phyloP scores from a whole-genome alignment of 345 rosid species.

The Euphorbia tirucalli region DNA sequence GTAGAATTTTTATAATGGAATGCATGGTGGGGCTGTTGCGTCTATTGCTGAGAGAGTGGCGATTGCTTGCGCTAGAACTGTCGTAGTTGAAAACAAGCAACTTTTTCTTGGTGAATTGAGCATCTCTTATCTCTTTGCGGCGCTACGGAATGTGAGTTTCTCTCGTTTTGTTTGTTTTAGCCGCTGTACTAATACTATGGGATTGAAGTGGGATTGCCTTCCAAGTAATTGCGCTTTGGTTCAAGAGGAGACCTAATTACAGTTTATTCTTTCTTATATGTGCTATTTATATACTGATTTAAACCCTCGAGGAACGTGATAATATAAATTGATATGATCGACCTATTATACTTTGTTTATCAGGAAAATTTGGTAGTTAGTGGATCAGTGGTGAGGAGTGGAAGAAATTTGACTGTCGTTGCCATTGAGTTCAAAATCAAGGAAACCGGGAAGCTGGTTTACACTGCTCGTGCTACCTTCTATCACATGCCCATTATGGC shows the following conservation, averaged over 20 bases:
- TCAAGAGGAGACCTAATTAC: too few species aligned
- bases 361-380: constrained; percentile 13
- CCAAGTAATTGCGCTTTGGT: too few species aligned
- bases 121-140: constrained; percentile 63
- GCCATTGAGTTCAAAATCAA: constrained; percentile 9
- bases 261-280: too few species aligned
- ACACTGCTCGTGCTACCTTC: constrained; percentile 10
- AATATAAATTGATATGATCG: background rate
- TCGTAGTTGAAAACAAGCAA: constrained; percentile 49
- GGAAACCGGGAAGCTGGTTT: constrained; percentile 8
- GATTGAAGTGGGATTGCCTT: too few species aligned
- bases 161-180: too few species aligned
- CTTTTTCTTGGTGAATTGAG: constrained; percentile 67
- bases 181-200: too few species aligned
- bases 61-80: constrained; percentile 58
- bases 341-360: too few species aligned
- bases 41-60: constrained; percentile 65
- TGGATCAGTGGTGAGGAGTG: constrained; percentile 15
- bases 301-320: background rate
- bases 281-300: too few species aligned
- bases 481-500: constrained; percentile 13
- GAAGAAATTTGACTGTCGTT: constrained; percentile 16
- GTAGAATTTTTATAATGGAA: constrained; percentile 49
- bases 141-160: constrained; percentile 31
- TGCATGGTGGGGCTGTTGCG: constrained; percentile 71